Evolutionary conservation across 352 stramenopile genomes (phyloP).

Genomic region (Peronospora farinosa): DNA sequence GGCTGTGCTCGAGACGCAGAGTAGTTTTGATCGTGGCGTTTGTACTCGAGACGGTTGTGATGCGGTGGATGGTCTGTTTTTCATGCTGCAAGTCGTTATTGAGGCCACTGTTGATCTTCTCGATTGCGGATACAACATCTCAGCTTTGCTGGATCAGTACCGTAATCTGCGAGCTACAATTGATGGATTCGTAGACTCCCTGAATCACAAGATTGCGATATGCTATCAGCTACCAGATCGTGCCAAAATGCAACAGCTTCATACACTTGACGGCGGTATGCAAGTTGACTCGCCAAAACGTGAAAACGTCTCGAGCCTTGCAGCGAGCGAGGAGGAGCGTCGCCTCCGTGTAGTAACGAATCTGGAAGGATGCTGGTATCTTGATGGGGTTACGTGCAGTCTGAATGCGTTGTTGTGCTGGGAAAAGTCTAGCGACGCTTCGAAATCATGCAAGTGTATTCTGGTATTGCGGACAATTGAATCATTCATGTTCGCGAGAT

Average conservation of each 20-base stretch:
- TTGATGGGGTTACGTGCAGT: constrained; percentile 9
- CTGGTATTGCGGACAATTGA: constrained; percentile 24
- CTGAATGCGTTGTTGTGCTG: background rate
- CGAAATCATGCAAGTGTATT: constrained; percentile 11
- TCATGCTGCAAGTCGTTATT: constrained; percentile 25
- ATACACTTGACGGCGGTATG: constrained; percentile 1
- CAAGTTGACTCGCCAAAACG: constrained; percentile 1
- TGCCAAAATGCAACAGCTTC: constrained; percentile 4
- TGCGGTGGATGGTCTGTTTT: constrained; percentile 24
- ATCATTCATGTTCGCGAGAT: constrained; percentile 18
- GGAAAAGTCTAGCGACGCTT: background rate
- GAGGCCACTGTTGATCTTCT: constrained; percentile 10
- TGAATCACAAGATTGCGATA: constrained; percentile 11
- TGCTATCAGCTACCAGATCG: constrained; percentile 9
- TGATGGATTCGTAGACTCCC: constrained; percentile 14
- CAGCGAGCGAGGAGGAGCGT: constrained; percentile 1
- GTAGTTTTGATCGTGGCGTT: background rate
- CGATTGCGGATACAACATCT: constrained; percentile 19
- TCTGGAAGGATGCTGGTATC: constrained; percentile 3
- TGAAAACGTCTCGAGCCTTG: background rate
- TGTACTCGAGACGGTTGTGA: constrained; percentile 7
- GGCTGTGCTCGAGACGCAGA: constrained; percentile 1
- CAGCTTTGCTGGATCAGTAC: constrained; percentile 8
- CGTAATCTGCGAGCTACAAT: constrained; percentile 5
- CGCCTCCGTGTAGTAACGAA: constrained; percentile 3